These are phyloP conservation scores for Mimosa bimucronata DNA, from an alignment of 306 rosid species.

Conservation along the genomic window DNA sequence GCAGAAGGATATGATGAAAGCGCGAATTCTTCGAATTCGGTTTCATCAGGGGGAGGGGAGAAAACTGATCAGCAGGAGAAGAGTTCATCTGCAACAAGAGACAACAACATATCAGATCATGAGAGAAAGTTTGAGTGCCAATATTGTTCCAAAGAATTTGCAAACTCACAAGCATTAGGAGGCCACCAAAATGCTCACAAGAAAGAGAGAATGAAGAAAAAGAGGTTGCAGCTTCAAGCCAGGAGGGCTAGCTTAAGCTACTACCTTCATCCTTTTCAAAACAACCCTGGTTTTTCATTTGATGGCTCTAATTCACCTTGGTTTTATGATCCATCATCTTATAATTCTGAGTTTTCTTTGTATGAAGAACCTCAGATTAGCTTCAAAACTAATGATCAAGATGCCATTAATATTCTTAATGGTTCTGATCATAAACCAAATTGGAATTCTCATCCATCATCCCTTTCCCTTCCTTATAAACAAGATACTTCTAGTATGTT, in stretches of 20 bases:
- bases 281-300: conserved; percentile 44
- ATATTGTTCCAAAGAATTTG: conserved; percentile 83
- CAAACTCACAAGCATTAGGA: conserved; percentile 91
- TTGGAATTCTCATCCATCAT: conserved; percentile 46
- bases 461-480: conserved; percentile 31
- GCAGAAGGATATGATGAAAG: conserved; percentile 68
- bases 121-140: conserved; percentile 80
- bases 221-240: conserved; percentile 89
- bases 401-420: conserved; percentile 26
- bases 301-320: conserved; percentile 51
- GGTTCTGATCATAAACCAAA: conserved; percentile 41
- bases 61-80: conserved; percentile 46
- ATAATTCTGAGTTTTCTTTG: conserved; percentile 47
- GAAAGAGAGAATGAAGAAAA: conserved; percentile 96
- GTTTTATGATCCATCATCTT: conserved; percentile 69
- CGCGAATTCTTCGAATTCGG: conserved; percentile 75
- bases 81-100: conserved; percentile 35
- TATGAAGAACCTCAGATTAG: conserved; percentile 69
- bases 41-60: conserved; percentile 52
- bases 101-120: conserved; percentile 15
- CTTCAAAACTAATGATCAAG: conserved; percentile 59
- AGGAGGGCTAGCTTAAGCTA: conserved; percentile 72
- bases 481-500: conserved; percentile 55
- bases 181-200: conserved; percentile 99
- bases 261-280: conserved; percentile 77